Base-by-base conservation (phyloP, 2,329 filamentous ascomycete genomes). In the Massarina eburnea region DNA sequence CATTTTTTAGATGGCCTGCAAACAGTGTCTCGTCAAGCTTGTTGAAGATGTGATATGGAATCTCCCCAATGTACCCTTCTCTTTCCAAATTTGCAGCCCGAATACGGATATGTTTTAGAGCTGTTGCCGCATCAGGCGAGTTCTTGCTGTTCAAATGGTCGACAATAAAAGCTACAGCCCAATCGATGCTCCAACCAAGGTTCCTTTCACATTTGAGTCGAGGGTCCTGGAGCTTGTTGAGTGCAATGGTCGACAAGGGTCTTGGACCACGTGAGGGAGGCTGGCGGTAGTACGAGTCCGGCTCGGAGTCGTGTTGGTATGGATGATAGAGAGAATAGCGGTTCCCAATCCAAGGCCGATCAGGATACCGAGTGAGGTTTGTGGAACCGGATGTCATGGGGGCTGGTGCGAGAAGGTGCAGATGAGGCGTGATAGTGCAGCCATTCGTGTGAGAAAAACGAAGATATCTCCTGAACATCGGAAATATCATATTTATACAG, bases 141-240 rank as follows among this genome's bases (percentile, higher is more conserved):
- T 49, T 54, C 29, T 48, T 52, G 12, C 50, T 39, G 21, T 51
- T 54, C 8, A 75, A 49, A 24, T 66, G 58, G 26, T 66, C 56
- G 41, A 71, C 64, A 21, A 68, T 43, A 55, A 67, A 72, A 19
- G 72, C 71, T 4, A 71, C 71, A 12, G 72, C 72, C 53, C 70
- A 74, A 22, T 73, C 70, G 14, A 72, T 62, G 17, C 62, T 68
- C 72, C 72, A 75, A 4, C 63, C 66, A 6, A 72, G 49, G 38
- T 60, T 58, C 9, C 52, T 47, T 4, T 60, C 51, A 41, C 55
- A 61, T 38, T 45, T 52, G 3, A 58, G 14, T 20, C 41, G 41
- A 5, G 56, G 58, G 41, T 66, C 54, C n/a, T 54, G 49, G 12
- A 67, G 52, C 18, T 44, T n/a, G n/a, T n/a, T 54, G 5, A 46